Evolutionary conservation across 768 basidiomycete genomes (phyloP).

Genomic region (Porphyrellus cyaneotinctus): DNA sequence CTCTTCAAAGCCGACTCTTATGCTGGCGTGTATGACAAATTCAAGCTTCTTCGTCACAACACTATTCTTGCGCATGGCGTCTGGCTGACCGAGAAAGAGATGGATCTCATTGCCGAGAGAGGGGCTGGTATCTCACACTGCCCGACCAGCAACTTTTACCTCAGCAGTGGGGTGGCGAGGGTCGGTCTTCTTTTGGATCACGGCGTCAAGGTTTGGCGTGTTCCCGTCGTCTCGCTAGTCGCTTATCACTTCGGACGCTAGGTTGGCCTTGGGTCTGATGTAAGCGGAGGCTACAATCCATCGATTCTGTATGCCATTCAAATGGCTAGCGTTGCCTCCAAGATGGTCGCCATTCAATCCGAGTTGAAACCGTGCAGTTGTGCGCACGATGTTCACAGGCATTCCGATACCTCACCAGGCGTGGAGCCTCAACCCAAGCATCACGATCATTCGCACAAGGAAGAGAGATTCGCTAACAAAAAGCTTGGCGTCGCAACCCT

Average conservation of each 20-base stretch:
- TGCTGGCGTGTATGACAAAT: constrained; percentile 77
- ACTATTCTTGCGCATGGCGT: constrained; percentile 90
- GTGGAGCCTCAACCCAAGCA: neutral
- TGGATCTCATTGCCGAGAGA: constrained; percentile 60
- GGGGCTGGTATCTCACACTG: constrained; percentile 86
- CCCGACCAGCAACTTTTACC: constrained; percentile 89
- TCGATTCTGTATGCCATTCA: constrained; percentile 77
- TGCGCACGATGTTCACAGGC: neutral
- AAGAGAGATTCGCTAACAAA: constrained; percentile 43
- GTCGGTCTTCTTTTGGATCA: constrained; percentile 76
- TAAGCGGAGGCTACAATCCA: constrained; percentile 80
- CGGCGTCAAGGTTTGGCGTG: constrained; percentile 70
- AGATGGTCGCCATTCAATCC: constrained; percentile 57
- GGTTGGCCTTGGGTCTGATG: constrained; percentile 95
- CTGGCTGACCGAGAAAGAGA: constrained; percentile 69
- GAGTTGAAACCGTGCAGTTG: constrained; percentile 10
- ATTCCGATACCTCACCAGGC: neutral
- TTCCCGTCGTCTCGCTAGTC: neutral
- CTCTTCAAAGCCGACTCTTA: constrained; percentile 73
- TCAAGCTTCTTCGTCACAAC: constrained; percentile 67
- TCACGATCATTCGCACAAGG: neutral
- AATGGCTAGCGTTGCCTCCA: constrained; percentile 76
- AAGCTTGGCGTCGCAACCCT: constrained; percentile 72
- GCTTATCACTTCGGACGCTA: constrained; percentile 27
- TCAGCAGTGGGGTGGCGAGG: constrained; percentile 79